Evolutionary conservation across 768 basidiomycete genomes (phyloP).

Genomic region (Leccinum longicurvipes): DNA sequence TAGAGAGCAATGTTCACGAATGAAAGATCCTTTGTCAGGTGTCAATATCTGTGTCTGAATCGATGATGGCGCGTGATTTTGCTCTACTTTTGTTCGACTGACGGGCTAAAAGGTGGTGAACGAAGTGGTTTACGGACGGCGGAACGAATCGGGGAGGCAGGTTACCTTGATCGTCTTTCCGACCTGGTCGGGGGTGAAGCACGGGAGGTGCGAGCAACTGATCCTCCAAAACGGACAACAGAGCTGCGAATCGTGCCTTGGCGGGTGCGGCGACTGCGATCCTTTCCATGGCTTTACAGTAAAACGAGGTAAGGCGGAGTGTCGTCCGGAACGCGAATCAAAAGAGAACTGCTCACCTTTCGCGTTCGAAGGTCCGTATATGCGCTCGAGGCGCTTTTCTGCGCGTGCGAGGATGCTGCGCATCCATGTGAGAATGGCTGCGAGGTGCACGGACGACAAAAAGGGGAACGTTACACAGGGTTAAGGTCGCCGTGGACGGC

Average conservation of each 20-base stretch:
- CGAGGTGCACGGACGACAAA: not conserved
- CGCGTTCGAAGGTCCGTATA: slow-evolving; percentile 26
- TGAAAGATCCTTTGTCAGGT: slow-evolving; percentile 7
- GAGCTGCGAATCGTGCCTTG: slow-evolving; percentile 5
- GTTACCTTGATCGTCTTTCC: slow-evolving; percentile 8
- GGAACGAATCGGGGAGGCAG: not conserved
- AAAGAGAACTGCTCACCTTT: slow-evolving; percentile 9
- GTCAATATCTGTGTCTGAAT: slow-evolving; percentile 10
- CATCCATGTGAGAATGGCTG: slow-evolving; percentile 1
- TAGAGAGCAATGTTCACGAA: slow-evolving; percentile 1
- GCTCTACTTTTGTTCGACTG: not conserved
- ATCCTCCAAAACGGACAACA: slow-evolving; percentile 9
- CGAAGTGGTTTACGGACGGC: not conserved
- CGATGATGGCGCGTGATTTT: slow-evolving; percentile 5
- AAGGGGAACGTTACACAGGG: slow-evolving; percentile 20
- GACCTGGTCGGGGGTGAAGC: slow-evolving; percentile 10
- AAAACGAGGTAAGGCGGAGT: not conserved
- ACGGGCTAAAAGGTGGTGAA: not conserved
- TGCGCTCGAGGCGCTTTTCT: slow-evolving; percentile 25
- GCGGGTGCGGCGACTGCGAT: slow-evolving; percentile 15
- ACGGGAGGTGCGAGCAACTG: slow-evolving; percentile 15
- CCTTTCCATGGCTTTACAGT: slow-evolving; percentile 15
- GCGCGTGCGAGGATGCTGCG: slow-evolving; percentile 24
- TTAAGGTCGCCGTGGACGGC: slow-evolving; percentile 38
- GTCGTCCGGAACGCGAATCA: not conserved